Evolutionary conservation across 352 stramenopile species (phyloP).

Genomic region (Pythium pyrilobum): DNA sequence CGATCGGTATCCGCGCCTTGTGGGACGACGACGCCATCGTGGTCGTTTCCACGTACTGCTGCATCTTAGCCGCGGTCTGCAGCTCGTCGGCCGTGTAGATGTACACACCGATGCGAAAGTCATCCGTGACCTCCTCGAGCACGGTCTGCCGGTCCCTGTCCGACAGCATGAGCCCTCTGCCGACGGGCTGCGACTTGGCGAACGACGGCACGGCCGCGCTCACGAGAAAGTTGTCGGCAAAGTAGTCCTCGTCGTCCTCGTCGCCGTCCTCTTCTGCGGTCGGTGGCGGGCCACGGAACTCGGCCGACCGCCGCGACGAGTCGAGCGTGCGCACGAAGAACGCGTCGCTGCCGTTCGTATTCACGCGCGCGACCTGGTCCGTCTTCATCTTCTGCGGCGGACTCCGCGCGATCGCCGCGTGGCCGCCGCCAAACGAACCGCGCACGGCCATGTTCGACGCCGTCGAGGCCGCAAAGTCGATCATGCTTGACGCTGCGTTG

Average conservation of each 20-base stretch:
- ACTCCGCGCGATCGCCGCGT: background rate
- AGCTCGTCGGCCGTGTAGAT: constrained; percentile 80
- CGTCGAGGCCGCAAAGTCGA: constrained; percentile 5
- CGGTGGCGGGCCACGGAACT: background rate
- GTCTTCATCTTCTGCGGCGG: constrained; percentile 4
- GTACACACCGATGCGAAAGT: constrained; percentile 56
- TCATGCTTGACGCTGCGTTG: constrained; percentile 3
- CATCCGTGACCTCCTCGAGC: constrained; percentile 52
- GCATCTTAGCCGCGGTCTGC: constrained; percentile 42
- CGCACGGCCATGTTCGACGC: constrained; percentile 15
- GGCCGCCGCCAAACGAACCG: constrained; percentile 7
- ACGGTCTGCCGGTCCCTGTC: constrained; percentile 51
- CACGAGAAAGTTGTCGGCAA: constrained; percentile 8
- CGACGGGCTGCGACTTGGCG: constrained; percentile 25
- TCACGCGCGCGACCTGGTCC: constrained; percentile 14
- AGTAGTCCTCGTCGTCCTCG: constrained; percentile 10
- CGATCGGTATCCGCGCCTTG: constrained; percentile 13
- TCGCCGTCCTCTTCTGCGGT: background rate
- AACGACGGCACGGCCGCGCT: constrained; percentile 3
- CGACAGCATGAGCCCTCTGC: constrained; percentile 41
- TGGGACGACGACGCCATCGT: constrained; percentile 1
- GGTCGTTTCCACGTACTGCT: constrained; percentile 44
- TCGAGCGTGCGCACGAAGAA: constrained; percentile 11
- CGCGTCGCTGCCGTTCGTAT: constrained; percentile 3
- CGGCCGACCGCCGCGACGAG: background rate